These are phyloP conservation scores for Phytophthora pistaciae DNA, from an alignment of 352 stramenopile genomes.

Conservation along the genomic window DNA sequence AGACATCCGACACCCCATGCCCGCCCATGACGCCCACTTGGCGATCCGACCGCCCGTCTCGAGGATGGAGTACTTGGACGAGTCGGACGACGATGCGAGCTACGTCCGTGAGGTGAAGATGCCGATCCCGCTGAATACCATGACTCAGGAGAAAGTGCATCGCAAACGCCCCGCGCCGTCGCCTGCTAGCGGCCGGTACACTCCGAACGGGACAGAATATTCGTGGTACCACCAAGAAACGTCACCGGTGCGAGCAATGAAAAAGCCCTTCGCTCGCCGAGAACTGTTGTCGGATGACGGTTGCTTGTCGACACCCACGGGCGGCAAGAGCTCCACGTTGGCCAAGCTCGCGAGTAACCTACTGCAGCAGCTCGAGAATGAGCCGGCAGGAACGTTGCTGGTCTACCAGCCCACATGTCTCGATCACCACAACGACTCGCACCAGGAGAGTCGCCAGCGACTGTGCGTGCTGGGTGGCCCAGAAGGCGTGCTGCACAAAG, in stretches of 20 bases:
- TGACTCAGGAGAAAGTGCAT: conserved; percentile 56
- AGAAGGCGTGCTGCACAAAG: conserved; percentile 70
- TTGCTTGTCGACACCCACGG: conserved; percentile 21
- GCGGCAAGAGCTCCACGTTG: conserved; percentile 32
- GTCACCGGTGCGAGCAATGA: conserved; percentile 8
- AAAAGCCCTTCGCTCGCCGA: conserved; percentile 20
- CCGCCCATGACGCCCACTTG: conserved; percentile 26
- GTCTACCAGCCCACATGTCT: conserved; percentile 79
- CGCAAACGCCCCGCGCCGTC: conserved; percentile 55
- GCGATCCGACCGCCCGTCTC: conserved; percentile 15
- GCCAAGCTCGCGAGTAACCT: conserved; percentile 38
- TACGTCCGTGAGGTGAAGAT: conserved; percentile 37
- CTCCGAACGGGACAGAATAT: conserved; percentile 36
- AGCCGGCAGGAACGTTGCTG: conserved; percentile 52
- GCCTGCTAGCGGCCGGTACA: conserved; percentile 29
- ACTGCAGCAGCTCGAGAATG: conserved; percentile 33
- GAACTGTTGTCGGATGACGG: conserved; percentile 1
- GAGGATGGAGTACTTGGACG: conserved; percentile 26
- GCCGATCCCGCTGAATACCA: conserved; percentile 49
- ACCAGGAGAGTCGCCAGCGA: conserved; percentile 74
- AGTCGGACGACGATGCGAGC: conserved; percentile 33
- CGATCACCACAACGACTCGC: conserved; percentile 80
- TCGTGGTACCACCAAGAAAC: conserved; percentile 46
- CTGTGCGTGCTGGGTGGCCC: conserved; percentile 63
- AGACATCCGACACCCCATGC: conserved; percentile 2